Evolutionary conservation across 768 basidiomycete genomes (phyloP), one percentile per base, ranked within the genome.

Genomic region (Heimioporus sp.): DNA sequence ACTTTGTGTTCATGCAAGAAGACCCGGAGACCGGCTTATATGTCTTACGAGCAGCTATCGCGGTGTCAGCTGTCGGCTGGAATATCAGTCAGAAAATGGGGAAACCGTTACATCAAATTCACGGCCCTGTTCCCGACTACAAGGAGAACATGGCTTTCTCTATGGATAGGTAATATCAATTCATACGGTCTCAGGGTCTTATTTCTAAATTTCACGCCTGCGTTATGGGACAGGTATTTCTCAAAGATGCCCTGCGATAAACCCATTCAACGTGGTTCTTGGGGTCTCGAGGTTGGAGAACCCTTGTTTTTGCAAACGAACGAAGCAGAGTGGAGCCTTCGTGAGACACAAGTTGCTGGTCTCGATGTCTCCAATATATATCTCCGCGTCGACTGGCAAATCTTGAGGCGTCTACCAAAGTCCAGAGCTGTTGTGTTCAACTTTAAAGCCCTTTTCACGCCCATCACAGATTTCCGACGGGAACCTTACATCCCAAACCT

Each of bases 361-460:
- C 63, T 81, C 15, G 45, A 63, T 3, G 45, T 76, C 36, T 71
- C 75, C 24, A 68, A 78, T 44, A 66, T 80, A 21, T 64, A 72
- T 54, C 55, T 82, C 38, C 75, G 80, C 13, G 77, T 82, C 20
- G 79, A 81, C 51, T 81, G 80, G 79, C 80, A 82, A 58, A 80
- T 78, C 8, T 60, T 81, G 31, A 72, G 79, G 16, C 72, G 78
- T 30, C 59, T 81, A 39, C 79, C 80, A 12, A 62, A 64, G 48
- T 79, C 80, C 8, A 65, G 65, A 11, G 75, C 77, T 0, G 77
- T 82, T 21, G 67, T 77, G 9, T 81, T 81, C 67, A 80, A 80
- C 57, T 80, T 75, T 63, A 81, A 79, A 54, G 73, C 77, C 10
- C 62, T 82, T 21, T 82, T 81, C 62, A 81, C 78, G 2, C 79